phyloP scores from a whole-genome alignment of 768 basidiomycete genomes.

The Boletus bicolor region DNA sequence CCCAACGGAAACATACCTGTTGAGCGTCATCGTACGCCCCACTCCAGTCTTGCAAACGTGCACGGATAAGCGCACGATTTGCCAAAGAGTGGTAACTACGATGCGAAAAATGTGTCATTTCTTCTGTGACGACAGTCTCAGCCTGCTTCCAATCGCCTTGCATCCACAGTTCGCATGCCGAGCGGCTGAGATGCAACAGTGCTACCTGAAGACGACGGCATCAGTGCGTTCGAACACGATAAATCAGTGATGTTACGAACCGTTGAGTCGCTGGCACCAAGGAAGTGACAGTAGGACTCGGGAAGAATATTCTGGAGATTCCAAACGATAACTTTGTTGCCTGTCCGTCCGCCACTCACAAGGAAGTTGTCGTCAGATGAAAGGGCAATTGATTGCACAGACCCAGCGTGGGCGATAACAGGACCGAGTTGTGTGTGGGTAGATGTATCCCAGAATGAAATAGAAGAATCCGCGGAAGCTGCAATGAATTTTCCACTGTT shows the following conservation, averaged over 20 bases:
- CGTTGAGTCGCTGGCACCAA: background rate
- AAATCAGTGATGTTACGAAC: background rate
- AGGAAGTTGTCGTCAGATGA: constrained; percentile 7
- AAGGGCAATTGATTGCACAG: constrained; percentile 12
- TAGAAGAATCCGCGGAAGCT: constrained; percentile 3
- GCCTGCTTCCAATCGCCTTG: constrained; percentile 6
- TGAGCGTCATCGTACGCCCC: constrained; percentile 8
- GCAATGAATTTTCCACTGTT: constrained; percentile 11
- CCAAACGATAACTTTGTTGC: constrained; percentile 8
- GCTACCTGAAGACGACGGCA: background rate
- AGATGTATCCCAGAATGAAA: constrained; percentile 17
- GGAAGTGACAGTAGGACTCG: background rate
- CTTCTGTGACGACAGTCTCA: constrained; percentile 6
- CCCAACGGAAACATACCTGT: background rate
- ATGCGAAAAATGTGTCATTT: constrained; percentile 1
- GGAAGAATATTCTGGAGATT: constrained; percentile 8
- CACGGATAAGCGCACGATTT: constrained; percentile 10
- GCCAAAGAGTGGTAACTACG: background rate
- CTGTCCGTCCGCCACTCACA: constrained; percentile 9
- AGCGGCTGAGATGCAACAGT: constrained; percentile 2
- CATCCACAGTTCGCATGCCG: constrained; percentile 3
- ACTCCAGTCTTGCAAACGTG: constrained; percentile 9
- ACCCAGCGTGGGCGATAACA: constrained; percentile 1
- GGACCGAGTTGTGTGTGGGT: constrained; percentile 8
- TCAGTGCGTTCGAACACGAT: background rate